Conservation (phyloP, 106 monocot genomes). For the Chionographis japonica region DNA sequence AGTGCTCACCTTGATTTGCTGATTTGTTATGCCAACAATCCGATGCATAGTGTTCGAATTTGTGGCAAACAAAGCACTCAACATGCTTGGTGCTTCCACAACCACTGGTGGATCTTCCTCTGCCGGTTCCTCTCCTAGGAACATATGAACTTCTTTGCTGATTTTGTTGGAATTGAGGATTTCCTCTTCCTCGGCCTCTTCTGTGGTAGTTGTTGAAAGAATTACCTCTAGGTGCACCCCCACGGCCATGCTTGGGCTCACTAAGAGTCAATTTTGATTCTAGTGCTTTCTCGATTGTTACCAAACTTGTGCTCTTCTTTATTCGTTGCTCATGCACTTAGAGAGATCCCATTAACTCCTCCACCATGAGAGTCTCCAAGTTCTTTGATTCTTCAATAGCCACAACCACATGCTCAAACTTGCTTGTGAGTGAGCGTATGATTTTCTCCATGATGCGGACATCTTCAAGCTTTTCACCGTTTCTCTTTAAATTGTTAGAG, state of each 20-base stretch:
- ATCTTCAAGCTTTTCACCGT: slow-evolving; percentile 3
- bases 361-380: background rate
- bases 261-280: background rate
- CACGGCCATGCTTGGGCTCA: background rate
- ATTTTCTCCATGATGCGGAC: background rate
- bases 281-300: background rate
- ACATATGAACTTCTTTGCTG: too few species aligned
- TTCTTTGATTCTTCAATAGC: slow-evolving; percentile 16
- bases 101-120: too few species aligned
- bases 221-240: background rate
- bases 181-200: background rate
- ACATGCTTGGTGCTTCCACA: too few species aligned
- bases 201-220: background rate
- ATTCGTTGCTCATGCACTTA: slow-evolving; percentile 7
- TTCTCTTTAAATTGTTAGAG: slow-evolving; percentile 7
- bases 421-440: background rate
- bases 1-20: background rate
- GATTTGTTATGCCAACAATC: too few species aligned
- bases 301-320: background rate
- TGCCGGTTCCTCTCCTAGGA: too few species aligned
- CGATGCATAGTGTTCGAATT: too few species aligned
- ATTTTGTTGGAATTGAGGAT: too few species aligned
- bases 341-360: slow-evolving; percentile 1
- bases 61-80: too few species aligned
- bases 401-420: slow-evolving; percentile 1